A percentile compares a stretch with the other conserved stretches of the same genome.
phyloP scores from a whole-genome alignment of 257 asterid genomes.

The Jasminum sambac region DNA sequence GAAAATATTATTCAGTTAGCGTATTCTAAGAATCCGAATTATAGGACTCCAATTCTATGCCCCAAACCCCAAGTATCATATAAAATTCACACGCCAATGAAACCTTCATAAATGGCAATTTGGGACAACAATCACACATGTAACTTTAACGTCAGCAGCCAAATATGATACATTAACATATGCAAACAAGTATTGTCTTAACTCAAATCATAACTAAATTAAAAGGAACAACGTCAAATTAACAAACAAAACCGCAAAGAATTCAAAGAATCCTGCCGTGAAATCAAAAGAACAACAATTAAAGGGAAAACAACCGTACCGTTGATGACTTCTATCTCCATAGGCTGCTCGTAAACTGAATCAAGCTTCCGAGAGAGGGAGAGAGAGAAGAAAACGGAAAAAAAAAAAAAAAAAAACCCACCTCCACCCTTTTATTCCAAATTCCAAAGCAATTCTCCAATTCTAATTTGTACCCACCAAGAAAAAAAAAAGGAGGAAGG shows the following conservation, averaged over 20 bases:
- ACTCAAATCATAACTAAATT: not conserved
- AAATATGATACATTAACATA: not conserved
- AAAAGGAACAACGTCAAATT: conserved; percentile 3
- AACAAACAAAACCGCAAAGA: not conserved
- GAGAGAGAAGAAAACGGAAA: not conserved
- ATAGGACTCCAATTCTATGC: not conserved
- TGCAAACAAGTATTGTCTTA: not conserved
- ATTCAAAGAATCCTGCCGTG: not conserved
- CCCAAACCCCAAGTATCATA: not conserved
- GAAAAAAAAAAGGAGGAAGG: not conserved
- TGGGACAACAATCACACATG: not conserved
- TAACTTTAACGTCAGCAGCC: not conserved
- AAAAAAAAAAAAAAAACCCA: not conserved
- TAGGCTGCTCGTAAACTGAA: not conserved
- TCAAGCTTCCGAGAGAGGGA: not conserved
- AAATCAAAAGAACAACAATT: not conserved
- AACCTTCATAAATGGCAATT: not conserved
- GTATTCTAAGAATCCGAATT: not conserved
- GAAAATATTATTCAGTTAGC: not conserved
- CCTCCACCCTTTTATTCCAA: not conserved
- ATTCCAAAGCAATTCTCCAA: not conserved
- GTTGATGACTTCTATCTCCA: not conserved
- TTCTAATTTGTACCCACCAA: conserved; percentile 1
- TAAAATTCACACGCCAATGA: not conserved
- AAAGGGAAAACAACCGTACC: conserved; percentile 24